Evolutionary conservation across 108 stramenopile species (phyloP).

Genomic region (Poteriospumella lacustris): DNA sequence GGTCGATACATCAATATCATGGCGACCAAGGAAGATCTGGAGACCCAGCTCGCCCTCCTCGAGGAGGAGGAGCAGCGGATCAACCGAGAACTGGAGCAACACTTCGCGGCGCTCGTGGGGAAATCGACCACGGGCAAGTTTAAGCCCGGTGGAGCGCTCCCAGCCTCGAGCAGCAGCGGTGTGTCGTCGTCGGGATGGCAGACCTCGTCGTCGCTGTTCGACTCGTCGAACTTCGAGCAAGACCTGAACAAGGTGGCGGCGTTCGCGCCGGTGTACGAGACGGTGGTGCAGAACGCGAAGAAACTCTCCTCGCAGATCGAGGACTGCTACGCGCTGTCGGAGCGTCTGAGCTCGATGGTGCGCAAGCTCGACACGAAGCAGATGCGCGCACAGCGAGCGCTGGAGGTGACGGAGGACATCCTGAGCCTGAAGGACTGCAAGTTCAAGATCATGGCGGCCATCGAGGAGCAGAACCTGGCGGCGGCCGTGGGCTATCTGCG

Average conservation of each 20-base stretch:
- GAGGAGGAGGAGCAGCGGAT: too few relatives aligned
- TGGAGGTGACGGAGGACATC: conserved; percentile 13
- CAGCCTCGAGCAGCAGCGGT: too few relatives aligned
- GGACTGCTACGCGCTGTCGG: conserved; percentile 16
- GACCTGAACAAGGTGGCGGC: neutral
- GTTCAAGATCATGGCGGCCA: neutral
- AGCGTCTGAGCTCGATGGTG: conserved; percentile 13
- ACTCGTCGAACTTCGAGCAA: neutral
- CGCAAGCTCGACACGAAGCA: neutral
- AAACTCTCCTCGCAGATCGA: conserved; percentile 9
- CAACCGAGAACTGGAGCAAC: too few relatives aligned
- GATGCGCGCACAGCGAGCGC: conserved; percentile 1
- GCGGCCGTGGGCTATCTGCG: neutral
- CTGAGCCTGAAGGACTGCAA: neutral
- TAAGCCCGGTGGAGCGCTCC: too few relatives aligned
- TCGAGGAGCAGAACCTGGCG: neutral
- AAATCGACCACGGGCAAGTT: too few relatives aligned
- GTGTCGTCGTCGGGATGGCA: neutral
- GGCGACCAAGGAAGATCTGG: too few relatives aligned
- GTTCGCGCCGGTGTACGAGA: neutral
- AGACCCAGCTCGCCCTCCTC: too few relatives aligned
- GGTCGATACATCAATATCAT: too few relatives aligned
- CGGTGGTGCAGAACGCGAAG: neutral
- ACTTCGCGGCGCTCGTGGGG: too few relatives aligned
- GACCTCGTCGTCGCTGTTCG: neutral